Evolutionary conservation across 257 asterid species (phyloP).

Genomic region (Thymus quinquecostatus): DNA sequence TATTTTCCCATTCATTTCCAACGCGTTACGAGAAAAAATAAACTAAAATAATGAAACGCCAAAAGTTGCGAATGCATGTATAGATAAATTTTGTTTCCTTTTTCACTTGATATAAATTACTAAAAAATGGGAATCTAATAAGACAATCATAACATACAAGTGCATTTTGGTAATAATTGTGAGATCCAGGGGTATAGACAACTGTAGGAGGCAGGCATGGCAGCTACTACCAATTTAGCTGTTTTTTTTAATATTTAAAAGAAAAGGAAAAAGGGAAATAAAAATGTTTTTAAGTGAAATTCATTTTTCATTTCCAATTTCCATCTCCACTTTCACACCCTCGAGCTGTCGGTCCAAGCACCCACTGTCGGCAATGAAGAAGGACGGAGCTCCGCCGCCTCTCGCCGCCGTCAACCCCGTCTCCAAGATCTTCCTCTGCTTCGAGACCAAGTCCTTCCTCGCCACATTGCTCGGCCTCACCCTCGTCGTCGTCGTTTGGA

Average conservation of each 20-base stretch:
- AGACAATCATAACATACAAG: not conserved
- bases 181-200: constrained; percentile 40
- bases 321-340: not conserved
- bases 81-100: not conserved
- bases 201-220: constrained; percentile 8
- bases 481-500: constrained; percentile 56
- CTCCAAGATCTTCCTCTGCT: constrained; percentile 53
- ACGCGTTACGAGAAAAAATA: not conserved
- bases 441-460: constrained; percentile 60
- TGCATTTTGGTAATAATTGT: constrained; percentile 32
- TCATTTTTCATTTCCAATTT: not conserved
- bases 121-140: too few relatives aligned
- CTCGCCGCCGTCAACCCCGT: constrained; percentile 38
- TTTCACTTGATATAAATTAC: not conserved
- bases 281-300: not conserved
- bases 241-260: not conserved
- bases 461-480: constrained; percentile 59
- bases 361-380: constrained; percentile 41
- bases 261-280: not conserved
- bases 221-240: not conserved
- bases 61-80: not conserved
- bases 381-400: constrained; percentile 45
- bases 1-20: too few relatives aligned
- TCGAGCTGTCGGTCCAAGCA: constrained; percentile 26
- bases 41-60: not conserved